A percentile compares a stretch with the other conserved stretches of the same genome.
Evolutionary conservation across 2,329 filamentous ascomycete genomes (phyloP).

Genomic region (Fusarium miscanthi): DNA sequence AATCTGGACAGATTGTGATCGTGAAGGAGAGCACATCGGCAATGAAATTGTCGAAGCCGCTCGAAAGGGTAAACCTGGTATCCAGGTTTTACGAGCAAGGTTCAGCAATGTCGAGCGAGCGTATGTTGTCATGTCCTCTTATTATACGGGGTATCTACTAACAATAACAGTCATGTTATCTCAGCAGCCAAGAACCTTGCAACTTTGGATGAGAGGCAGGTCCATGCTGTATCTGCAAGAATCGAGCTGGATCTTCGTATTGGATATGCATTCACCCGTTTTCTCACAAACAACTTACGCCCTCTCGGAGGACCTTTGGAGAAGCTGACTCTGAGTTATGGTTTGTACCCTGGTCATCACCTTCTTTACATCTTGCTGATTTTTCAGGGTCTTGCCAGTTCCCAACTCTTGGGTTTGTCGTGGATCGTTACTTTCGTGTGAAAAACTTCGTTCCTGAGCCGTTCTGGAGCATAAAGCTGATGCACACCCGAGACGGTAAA

Average conservation of each 20-base stretch:
- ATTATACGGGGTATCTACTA: background rate
- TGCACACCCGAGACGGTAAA: constrained; percentile 79
- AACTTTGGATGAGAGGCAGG: constrained; percentile 84
- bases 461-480: constrained; percentile 93
- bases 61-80: constrained; percentile 74
- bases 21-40: constrained; percentile 96
- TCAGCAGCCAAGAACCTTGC: constrained; percentile 82
- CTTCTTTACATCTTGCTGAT: constrained; percentile 8
- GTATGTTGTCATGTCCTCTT: constrained; percentile 58
- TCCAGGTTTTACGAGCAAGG: constrained; percentile 85
- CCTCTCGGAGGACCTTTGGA: constrained; percentile 74
- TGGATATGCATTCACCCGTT: constrained; percentile 90
- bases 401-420: constrained; percentile 94
- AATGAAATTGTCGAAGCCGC: constrained; percentile 89
- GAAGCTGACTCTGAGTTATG: constrained; percentile 81
- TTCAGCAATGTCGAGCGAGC: constrained; percentile 97
- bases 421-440: constrained; percentile 94
- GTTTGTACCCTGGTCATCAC: constrained; percentile 54
- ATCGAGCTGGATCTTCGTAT: constrained; percentile 95
- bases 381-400: constrained; percentile 87
- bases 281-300: constrained; percentile 83
- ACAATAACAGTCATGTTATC: constrained; percentile 77
- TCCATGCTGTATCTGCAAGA: constrained; percentile 85
- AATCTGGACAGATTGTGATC: constrained; percentile 99
- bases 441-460: constrained; percentile 91